Evolutionary conservation across 2,329 filamentous ascomycete species (phyloP), one percentile per base, ranked within the genome.

Genomic region (Diaporthe sp.): DNA sequence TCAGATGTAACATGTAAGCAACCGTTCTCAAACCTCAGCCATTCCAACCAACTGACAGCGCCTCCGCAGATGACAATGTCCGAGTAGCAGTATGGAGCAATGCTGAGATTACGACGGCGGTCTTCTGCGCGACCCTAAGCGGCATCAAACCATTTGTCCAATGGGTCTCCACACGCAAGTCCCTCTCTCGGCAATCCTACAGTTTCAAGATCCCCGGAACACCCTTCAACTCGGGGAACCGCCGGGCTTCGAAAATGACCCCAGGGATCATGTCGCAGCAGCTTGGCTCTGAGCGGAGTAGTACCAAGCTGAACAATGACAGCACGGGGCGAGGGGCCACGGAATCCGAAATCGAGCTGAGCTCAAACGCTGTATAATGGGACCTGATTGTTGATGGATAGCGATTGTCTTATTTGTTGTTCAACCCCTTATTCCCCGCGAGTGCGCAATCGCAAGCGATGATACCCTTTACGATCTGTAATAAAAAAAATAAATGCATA

Each of bases 81-180:
- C 12, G 13, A 19, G 63, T 66, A 22, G 63, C 63, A 2, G 30
- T 66, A 4, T 66, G 63, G 63, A 66, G 63, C 44, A 66, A 66
- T 17, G 63, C 63, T 12, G 63, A 66, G 63, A 13, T 66, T 2
- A 66, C 63, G 1, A 66, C 63, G 13, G 63, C 63, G 5, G 51
- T 66, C 1, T 66, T 66, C 44, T 66, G 63, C n/a, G 63, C 63
- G 32, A 51, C 44, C n/a, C 2, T 66, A 7, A 66, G 63, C 22
- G 63, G 63, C n/a, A 51, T 66, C 25, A 66, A 66, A 8, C 63
- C 63, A 12, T 66, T 66, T 7, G 63, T 66, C 13, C 63, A 66
- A 13, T 66, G 63, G 63, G 22, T 66, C 13, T 66, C 63, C 7
- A 51, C 63, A 19, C 22, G 63, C 5, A 66, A 51, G n/a, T 51